Evolutionary conservation across 106 monocot species (phyloP).

Genomic region (Platanthera guangdongensis): DNA sequence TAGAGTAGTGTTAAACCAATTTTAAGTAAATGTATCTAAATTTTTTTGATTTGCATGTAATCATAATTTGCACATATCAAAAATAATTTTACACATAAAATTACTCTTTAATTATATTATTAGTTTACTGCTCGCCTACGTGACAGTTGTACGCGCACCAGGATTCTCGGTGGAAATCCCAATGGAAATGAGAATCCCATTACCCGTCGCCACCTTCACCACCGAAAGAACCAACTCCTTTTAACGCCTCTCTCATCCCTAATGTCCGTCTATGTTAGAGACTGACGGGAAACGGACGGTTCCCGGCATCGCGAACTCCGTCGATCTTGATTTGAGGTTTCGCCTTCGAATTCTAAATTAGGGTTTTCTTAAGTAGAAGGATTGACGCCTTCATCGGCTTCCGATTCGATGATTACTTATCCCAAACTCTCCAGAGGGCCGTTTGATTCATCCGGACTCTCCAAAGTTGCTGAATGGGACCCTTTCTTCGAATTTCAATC

Average conservation of each 20-base stretch:
- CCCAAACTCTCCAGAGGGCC: background rate
- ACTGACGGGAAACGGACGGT: background rate
- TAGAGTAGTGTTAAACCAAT: too few relatives aligned
- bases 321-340: background rate
- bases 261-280: background rate
- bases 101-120: too few relatives aligned
- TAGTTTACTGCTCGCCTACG: too few relatives aligned
- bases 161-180: too few relatives aligned
- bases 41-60: too few relatives aligned
- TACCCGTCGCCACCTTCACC: too few relatives aligned
- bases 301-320: background rate
- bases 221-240: background rate
- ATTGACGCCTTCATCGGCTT: background rate
- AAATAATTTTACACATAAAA: too few relatives aligned
- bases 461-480: conserved; percentile 5
- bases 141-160: too few relatives aligned
- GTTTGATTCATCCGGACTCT: background rate
- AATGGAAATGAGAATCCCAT: too few relatives aligned
- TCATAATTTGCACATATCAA: too few relatives aligned
- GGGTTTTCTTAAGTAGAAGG: background rate
- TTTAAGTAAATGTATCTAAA: too few relatives aligned
- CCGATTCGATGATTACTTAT: background rate
- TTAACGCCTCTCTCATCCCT: background rate
- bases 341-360: background rate
- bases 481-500: background rate